Conservation (phyloP, 371 early-diverging fungal species). For the Mortierella sp. region DNA sequence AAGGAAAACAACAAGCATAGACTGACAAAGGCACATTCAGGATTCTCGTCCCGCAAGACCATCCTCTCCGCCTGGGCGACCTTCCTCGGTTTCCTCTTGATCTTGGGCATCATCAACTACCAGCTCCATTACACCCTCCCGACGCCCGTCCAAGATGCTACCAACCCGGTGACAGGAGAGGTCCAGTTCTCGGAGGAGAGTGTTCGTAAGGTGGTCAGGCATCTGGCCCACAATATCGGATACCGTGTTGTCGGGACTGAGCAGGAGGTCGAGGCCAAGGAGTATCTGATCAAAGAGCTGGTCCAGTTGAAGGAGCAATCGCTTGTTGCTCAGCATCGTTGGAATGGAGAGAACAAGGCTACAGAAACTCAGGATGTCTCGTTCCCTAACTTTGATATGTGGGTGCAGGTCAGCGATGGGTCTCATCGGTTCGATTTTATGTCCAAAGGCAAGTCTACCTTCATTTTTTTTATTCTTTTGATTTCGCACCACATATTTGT, state of each 20-base stretch:
- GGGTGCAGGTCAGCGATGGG: slow-evolving; percentile 72
- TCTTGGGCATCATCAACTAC: slow-evolving; percentile 57
- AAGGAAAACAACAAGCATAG: slow-evolving; percentile 4
- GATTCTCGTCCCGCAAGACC: slow-evolving; percentile 21
- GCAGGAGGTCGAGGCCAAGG: slow-evolving; percentile 35
- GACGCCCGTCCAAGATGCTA: slow-evolving; percentile 26
- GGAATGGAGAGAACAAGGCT: slow-evolving; percentile 11
- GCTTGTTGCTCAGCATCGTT: slow-evolving; percentile 15
- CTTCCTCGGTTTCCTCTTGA: slow-evolving; percentile 26
- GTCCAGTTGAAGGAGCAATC: slow-evolving; percentile 30
- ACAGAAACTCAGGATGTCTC: slow-evolving; percentile 1
- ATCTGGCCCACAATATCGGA: slow-evolving; percentile 69
- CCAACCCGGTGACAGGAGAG: slow-evolving; percentile 55
- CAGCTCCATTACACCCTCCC: slow-evolving; percentile 60
- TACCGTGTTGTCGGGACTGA: slow-evolving; percentile 61
- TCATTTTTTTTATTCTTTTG: neutral
- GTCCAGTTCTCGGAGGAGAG: slow-evolving; percentile 71
- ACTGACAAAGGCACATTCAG: slow-evolving; percentile 21
- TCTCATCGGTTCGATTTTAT: slow-evolving; percentile 82
- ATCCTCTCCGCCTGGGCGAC: slow-evolving; percentile 27
- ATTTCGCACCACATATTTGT: neutral
- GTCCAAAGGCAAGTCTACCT: slow-evolving; percentile 68
- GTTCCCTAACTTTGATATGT: slow-evolving; percentile 71
- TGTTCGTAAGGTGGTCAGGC: slow-evolving; percentile 63
- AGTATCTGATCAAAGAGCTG: slow-evolving; percentile 30